phyloP scores from a whole-genome alignment of 1,284 basidiomycete genomes.

The Tranzscheliella williamsii region DNA sequence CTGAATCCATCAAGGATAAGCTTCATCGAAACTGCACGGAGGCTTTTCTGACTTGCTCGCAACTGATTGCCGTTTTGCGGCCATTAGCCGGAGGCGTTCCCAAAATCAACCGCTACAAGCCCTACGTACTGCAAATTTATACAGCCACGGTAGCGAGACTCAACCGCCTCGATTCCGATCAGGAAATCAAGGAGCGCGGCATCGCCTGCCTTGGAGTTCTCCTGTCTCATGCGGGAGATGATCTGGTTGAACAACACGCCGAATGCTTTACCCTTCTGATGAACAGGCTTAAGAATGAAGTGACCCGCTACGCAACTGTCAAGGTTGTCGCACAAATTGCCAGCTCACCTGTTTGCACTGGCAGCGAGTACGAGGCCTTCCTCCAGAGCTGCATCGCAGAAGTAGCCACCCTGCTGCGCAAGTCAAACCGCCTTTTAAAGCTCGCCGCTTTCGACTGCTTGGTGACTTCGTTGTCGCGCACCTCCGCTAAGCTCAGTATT shows the following conservation, averaged over 20 bases:
- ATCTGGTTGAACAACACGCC: constrained; percentile 62
- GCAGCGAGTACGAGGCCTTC: constrained; percentile 70
- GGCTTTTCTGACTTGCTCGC: constrained; percentile 69
- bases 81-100: constrained; percentile 27
- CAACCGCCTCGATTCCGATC: constrained; percentile 80
- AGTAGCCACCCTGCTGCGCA: constrained; percentile 75
- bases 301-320: constrained; percentile 64
- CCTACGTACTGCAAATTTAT: constrained; percentile 66
- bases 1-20: constrained; percentile 69
- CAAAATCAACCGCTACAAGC: constrained; percentile 24
- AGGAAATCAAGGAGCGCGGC: constrained; percentile 81
- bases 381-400: constrained; percentile 75
- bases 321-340: constrained; percentile 64
- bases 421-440: constrained; percentile 78
- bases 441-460: constrained; percentile 79
- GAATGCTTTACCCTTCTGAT: constrained; percentile 71
- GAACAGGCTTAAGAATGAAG: constrained; percentile 70
- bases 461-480: constrained; percentile 74
- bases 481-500: constrained; percentile 23
- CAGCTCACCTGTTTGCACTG: constrained; percentile 61
- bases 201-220: constrained; percentile 82
- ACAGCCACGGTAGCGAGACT: constrained; percentile 74
- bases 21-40: constrained; percentile 60
- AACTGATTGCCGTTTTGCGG: constrained; percentile 63
- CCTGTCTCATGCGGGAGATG: constrained; percentile 81